A percentile compares a stretch with the other conserved stretches of the same genome.
Conservation (phyloP, 1,284 basidiomycete species). For the Pseudozyma sp. region DNA sequence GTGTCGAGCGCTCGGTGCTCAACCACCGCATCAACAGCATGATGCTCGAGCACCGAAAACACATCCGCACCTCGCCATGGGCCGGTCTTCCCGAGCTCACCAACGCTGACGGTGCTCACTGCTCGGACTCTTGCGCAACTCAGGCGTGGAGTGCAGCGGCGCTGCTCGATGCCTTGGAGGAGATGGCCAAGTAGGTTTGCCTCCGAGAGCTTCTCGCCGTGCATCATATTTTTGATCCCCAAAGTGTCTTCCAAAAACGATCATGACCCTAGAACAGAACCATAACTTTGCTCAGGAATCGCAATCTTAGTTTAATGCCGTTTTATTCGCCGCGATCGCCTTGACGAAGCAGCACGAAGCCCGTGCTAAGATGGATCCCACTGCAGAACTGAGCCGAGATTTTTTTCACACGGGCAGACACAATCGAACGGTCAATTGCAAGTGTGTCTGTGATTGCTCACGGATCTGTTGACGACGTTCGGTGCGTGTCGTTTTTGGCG, state of each 20-base stretch:
- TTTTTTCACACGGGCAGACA: not conserved
- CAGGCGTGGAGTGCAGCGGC: conserved; percentile 64
- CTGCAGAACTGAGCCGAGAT: not conserved
- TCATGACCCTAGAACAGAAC: not conserved
- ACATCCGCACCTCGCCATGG: conserved; percentile 55
- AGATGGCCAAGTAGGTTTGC: conserved; percentile 42
- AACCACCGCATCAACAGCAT: conserved; percentile 53
- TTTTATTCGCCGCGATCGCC: not conserved
- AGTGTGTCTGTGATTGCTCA: conserved; percentile 1
- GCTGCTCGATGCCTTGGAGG: conserved; percentile 57
- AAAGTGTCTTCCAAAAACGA: not conserved
- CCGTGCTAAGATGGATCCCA: too few relatives aligned
- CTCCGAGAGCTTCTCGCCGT: not conserved
- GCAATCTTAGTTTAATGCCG: not conserved
- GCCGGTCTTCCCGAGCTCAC: conserved; percentile 65
- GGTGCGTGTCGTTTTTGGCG: not conserved
- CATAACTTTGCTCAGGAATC: conserved; percentile 7
- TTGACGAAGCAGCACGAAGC: too few relatives aligned
- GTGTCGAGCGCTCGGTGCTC: conserved; percentile 39
- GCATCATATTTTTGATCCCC: not conserved
- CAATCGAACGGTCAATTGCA: too few relatives aligned
- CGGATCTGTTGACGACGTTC: not conserved
- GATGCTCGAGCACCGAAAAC: conserved; percentile 52
- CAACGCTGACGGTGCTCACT: conserved; percentile 55
- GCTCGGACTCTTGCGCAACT: conserved; percentile 60